Conservation (phyloP, 1,139 yeast species). For the Candida tetrigidarum region DNA sequence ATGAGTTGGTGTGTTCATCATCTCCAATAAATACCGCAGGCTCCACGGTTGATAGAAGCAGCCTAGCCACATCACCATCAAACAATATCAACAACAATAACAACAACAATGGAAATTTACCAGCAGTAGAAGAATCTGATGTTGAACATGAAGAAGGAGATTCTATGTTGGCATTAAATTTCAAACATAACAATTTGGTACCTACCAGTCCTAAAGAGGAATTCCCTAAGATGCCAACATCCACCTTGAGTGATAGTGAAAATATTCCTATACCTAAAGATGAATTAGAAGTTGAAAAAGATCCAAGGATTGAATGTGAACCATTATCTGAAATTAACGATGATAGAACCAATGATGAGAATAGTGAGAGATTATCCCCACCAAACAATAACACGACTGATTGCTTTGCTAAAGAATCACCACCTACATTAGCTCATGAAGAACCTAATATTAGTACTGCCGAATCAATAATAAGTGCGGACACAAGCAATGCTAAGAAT, state of each 20-base stretch:
- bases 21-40: background rate
- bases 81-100: no score
- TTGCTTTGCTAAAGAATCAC: slow-evolving; percentile 10
- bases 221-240: background rate
- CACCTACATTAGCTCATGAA: slow-evolving; percentile 16
- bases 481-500: background rate
- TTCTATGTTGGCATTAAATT: background rate
- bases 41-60: slow-evolving; percentile 1
- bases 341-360: background rate
- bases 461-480: slow-evolving; percentile 8
- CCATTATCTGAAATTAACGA: slow-evolving; percentile 3
- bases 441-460: background rate
- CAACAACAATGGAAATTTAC: slow-evolving; percentile 13
- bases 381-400: background rate
- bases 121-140: slow-evolving; percentile 17
- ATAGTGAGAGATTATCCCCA: background rate
- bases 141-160: slow-evolving; percentile 14
- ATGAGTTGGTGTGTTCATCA: background rate
- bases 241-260: background rate
- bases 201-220: background rate
- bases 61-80: slow-evolving; percentile 3
- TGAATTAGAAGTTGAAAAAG: background rate
- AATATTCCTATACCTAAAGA: slow-evolving; percentile 1
- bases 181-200: background rate
- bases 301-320: background rate